Conservation (phyloP, 306 rosid species). For the Cucurbita maxima region DNA sequence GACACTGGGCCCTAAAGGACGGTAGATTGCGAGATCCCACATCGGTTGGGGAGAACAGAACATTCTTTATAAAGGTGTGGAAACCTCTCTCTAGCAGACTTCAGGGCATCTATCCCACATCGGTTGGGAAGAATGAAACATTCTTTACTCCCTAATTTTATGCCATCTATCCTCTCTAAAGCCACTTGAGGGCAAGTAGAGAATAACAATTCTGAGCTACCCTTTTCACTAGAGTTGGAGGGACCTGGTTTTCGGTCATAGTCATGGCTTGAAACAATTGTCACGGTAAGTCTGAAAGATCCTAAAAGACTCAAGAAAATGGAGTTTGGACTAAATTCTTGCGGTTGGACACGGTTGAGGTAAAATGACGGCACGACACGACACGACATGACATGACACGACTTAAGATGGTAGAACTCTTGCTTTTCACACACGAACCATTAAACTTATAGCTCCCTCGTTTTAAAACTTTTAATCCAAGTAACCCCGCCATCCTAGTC, state of each 20-base stretch:
- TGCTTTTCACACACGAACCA: not conserved
- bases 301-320: not conserved
- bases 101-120: too few species aligned
- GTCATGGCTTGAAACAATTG: too few species aligned
- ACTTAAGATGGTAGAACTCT: not conserved
- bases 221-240: not conserved
- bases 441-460: not conserved
- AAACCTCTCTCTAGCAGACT: too few species aligned
- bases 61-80: too few species aligned
- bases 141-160: not conserved
- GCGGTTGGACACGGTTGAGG: not conserved
- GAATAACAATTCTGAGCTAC: not conserved
- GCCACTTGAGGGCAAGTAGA: not conserved
- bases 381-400: not conserved
- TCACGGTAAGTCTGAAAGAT: not conserved
- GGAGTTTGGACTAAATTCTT: not conserved
- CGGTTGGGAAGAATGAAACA: too few species aligned
- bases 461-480: not conserved
- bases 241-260: not conserved
- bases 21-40: too few species aligned
- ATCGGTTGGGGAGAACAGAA: too few species aligned
- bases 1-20: too few species aligned
- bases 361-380: not conserved
- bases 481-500: not conserved
- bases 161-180: not conserved